Evolutionary conservation across 108 stramenopile species (phyloP).

Genomic region (Schizochytrium sp.): DNA sequence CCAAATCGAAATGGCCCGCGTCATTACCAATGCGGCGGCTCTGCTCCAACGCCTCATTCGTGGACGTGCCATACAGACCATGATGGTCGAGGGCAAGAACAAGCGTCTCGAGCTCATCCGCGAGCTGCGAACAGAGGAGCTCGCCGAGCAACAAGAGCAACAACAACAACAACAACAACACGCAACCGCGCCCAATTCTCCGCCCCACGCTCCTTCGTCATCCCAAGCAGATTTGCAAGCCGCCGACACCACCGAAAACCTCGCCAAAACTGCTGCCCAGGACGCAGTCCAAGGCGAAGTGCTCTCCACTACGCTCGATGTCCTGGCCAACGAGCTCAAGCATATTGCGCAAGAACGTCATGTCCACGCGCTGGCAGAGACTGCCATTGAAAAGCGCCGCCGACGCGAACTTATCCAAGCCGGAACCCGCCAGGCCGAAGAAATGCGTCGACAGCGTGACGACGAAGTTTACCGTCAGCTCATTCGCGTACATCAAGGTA

Average conservation of each 20-base stretch:
- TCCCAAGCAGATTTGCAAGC: too few species aligned
- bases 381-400: slow-evolving; percentile 16
- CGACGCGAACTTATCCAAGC: slow-evolving; percentile 28
- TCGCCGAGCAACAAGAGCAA: background rate
- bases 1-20: background rate
- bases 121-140: slow-evolving; percentile 40
- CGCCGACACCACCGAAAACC: background rate
- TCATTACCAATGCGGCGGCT: background rate
- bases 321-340: slow-evolving; percentile 33
- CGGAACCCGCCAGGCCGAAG: slow-evolving; percentile 36
- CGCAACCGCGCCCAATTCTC: too few species aligned
- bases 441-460: background rate
- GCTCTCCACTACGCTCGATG: slow-evolving; percentile 20
- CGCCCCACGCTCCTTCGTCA: too few species aligned
- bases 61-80: slow-evolving; percentile 48
- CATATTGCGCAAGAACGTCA: slow-evolving; percentile 19
- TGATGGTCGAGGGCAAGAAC: slow-evolving; percentile 41
- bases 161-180: too few species aligned
- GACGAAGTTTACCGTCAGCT: slow-evolving; percentile 30
- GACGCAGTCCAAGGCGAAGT: slow-evolving; percentile 32
- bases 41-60: slow-evolving; percentile 38
- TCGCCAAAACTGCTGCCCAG: background rate
- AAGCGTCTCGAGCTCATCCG: slow-evolving; percentile 36
- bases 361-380: background rate
- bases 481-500: slow-evolving; percentile 2